These are phyloP conservation scores for Podochytrium sp. DNA, from an alignment of 192 early-diverging fungal genomes.

Conservation along the genomic window DNA sequence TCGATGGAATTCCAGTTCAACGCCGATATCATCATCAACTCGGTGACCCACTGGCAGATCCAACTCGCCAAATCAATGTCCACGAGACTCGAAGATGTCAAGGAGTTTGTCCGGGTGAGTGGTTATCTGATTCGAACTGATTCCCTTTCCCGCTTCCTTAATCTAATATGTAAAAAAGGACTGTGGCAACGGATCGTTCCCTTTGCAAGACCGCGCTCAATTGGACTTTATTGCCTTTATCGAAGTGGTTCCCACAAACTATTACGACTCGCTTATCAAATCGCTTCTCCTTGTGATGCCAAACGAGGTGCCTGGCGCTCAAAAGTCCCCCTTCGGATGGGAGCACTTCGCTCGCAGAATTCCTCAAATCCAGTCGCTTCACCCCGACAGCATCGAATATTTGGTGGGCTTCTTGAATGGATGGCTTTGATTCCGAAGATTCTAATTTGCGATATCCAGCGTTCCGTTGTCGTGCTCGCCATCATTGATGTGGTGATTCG, in stretches of 20 bases:
- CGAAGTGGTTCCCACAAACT: constrained; percentile 40
- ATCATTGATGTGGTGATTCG: constrained; percentile 41
- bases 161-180: constrained; percentile 9
- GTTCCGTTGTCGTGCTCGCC: constrained; percentile 28
- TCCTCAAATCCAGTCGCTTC: constrained; percentile 21
- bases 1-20: constrained; percentile 60
- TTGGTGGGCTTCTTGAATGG: constrained; percentile 34
- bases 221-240: constrained; percentile 43
- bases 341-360: constrained; percentile 48
- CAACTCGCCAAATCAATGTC: constrained; percentile 38
- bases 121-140: neutral
- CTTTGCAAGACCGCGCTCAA: constrained; percentile 43
- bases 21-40: constrained; percentile 53
- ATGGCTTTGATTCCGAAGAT: neutral
- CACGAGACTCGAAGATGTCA: constrained; percentile 24
- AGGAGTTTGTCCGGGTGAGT: constrained; percentile 20
- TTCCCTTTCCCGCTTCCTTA: neutral
- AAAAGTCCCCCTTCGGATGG: constrained; percentile 54
- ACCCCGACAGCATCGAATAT: constrained; percentile 38
- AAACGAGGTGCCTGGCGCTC: constrained; percentile 46
- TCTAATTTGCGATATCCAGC: constrained; percentile 25
- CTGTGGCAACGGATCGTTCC: constrained; percentile 14
- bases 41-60: constrained; percentile 49
- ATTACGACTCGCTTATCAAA: constrained; percentile 50
- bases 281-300: constrained; percentile 51